Conservation (phyloP, 331 rosid genomes). For the Ulmus americana region DNA sequence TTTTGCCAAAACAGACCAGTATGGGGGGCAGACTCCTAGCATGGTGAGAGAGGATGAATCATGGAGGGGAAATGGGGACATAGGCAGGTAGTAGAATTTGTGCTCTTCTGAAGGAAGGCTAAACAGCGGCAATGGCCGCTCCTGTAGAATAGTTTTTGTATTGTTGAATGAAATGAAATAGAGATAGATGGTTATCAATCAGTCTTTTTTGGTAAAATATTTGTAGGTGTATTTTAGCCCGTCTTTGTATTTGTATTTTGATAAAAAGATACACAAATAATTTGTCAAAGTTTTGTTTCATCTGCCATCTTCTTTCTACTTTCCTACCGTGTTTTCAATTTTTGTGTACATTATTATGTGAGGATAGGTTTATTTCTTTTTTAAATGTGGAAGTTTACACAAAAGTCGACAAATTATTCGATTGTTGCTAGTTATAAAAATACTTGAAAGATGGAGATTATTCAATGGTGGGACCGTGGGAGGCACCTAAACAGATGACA, state of each 20-base stretch:
- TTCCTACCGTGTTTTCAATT: neutral
- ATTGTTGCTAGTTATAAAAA: too few species aligned
- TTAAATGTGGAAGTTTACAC: too few species aligned
- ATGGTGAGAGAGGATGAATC: conserved; percentile 56
- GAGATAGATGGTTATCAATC: conserved; percentile 36
- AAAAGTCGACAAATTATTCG: too few species aligned
- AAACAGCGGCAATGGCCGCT: conserved; percentile 54
- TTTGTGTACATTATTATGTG: neutral
- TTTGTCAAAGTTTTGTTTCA: conserved; percentile 26
- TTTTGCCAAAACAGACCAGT: conserved; percentile 61
- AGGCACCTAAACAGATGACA: too few species aligned
- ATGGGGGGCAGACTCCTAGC: conserved; percentile 57
- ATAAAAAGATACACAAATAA: conserved; percentile 56
- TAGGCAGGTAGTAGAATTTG: conserved; percentile 56
- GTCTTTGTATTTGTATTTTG: conserved; percentile 70
- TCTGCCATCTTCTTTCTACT: neutral
- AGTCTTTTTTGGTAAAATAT: conserved; percentile 46
- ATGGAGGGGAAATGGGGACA: conserved; percentile 68
- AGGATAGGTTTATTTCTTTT: too few species aligned
- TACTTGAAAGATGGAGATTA: too few species aligned
- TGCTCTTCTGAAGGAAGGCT: conserved; percentile 10
- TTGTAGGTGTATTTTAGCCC: conserved; percentile 61
- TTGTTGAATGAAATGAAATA: conserved; percentile 54
- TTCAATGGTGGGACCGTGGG: too few species aligned
- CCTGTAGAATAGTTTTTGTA: conserved; percentile 61